These are phyloP conservation scores for Pleurotus platypus DNA, from an alignment of 768 basidiomycete species.

Conservation along the genomic window DNA sequence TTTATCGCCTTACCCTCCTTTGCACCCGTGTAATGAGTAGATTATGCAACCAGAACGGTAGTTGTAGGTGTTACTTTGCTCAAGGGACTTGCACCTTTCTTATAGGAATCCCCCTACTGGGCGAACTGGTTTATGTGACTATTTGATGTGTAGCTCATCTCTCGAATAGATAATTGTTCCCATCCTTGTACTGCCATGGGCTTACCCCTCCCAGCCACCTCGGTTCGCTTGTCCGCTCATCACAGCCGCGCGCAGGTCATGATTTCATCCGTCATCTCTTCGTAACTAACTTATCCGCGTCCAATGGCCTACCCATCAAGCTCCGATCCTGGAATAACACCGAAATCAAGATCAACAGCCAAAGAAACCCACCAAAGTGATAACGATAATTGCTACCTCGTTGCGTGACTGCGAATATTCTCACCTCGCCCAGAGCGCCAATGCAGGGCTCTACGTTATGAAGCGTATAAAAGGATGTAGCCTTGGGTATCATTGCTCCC, in stretches of 20 bases:
- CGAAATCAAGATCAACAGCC: conserved; percentile 3
- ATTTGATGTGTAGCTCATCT: neutral
- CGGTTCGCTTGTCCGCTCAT: neutral
- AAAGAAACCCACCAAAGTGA: neutral
- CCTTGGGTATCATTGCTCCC: conserved; percentile 1
- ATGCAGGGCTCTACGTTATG: neutral
- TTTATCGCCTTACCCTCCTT: neutral
- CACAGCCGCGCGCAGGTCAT: neutral
- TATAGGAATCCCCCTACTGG: neutral
- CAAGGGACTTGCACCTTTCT: too few relatives aligned
- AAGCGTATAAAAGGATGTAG: neutral
- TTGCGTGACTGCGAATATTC: conserved; percentile 3
- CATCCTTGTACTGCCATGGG: neutral
- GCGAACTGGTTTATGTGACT: conserved; percentile 4
- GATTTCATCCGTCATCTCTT: conserved; percentile 2
- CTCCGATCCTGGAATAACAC: conserved; percentile 6
- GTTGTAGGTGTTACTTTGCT: too few relatives aligned
- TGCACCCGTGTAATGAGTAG: neutral
- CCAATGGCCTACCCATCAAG: conserved; percentile 7
- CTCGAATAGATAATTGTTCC: neutral
- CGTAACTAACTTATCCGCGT: neutral
- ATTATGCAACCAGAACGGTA: too few relatives aligned
- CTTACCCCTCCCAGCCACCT: neutral
- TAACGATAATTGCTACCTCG: conserved; percentile 3
- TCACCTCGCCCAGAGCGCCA: conserved; percentile 7